phyloP scores from a whole-genome alignment of 2,329 filamentous ascomycete species.

The Emericellopsis cladophorae region DNA sequence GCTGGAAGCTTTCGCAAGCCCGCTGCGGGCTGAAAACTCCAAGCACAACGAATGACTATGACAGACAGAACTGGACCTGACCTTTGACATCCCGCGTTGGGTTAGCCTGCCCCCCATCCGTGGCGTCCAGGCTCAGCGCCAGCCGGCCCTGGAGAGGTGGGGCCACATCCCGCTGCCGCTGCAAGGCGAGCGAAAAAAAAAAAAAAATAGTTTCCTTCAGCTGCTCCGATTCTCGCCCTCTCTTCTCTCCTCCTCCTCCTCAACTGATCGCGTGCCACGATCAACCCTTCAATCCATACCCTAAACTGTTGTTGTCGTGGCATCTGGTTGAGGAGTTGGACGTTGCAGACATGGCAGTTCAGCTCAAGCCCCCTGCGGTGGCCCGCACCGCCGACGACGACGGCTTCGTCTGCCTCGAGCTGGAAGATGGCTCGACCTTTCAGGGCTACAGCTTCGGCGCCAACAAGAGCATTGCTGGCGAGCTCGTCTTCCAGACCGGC shows the following conservation, averaged over 20 bases:
- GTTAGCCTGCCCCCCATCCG: no score
- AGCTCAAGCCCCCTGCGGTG: conserved; percentile 41
- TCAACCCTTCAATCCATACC: conserved; percentile 6
- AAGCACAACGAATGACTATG: no score
- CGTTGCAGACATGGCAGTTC: neutral
- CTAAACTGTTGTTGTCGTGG: conserved; percentile 10
- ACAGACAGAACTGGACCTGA: no score
- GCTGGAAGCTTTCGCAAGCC: no score
- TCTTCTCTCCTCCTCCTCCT: conserved; percentile 1
- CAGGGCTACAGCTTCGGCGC: conserved; percentile 96
- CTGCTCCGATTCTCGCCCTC: conserved; percentile 3
- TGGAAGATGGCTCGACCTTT: conserved; percentile 82
- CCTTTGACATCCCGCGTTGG: no score
- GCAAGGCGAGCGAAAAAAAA: conserved; percentile 1
- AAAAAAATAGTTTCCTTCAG: conserved; percentile 2
- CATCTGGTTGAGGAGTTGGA: conserved; percentile 22
- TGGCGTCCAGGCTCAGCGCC: no score
- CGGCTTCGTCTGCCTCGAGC: conserved; percentile 72
- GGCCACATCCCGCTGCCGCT: neutral
- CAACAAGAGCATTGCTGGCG: conserved; percentile 84
- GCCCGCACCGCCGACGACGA: conserved; percentile 44
- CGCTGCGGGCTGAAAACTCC: no score
- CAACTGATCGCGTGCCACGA: neutral
- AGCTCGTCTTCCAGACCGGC: conserved; percentile 98
- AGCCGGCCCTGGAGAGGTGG: neutral